Base-by-base conservation (phyloP, 441 rosid species). In the Pelargonium cotyledonis region DNA sequence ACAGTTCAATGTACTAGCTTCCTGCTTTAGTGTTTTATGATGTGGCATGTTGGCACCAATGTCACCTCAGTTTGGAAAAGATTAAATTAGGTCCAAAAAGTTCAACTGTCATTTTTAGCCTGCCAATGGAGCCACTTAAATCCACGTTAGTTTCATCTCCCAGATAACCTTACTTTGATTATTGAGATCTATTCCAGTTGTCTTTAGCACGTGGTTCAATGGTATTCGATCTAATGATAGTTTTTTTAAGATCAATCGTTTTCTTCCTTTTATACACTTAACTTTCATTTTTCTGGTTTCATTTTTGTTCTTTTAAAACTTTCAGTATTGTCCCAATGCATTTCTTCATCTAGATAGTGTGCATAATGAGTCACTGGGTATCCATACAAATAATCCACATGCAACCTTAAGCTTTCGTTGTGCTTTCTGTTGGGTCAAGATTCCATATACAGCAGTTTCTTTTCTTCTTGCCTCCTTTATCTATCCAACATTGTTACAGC, bases 401-500 rank as follows among this genome's bases (percentile, higher is more conserved):
- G 57, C 57, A 51, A 16, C 57, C 57, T 51, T 51, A 14, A 51
- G 14, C 57, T 51, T 51, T 12, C 4, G 31, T 2, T 26, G 31
- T 15, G 55, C 5, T 51, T 51, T 51, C 57, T 14, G 16, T 51
- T 51, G 57, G 57, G 14, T 18, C 57, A 51, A 51, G 57, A 51
- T n/a, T 51, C 57, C 57, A 12, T 14, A 51, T 51, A 51, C 23
- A 55, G 61, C 23, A n/a, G n/a, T 35, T 63, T 21, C 15, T 40
- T 3, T 15, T 35, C 55, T 58, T 51, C 38, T 60, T 65, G 29
- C 19, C 67, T 51, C 66, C 18, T 58, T 51, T 53, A 26, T 66
- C 9, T 66, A 72, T 44, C 26, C 31, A 40, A 53, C 31, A 29
- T 44, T 15, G 60, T 65, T 70, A 43, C 60, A 21, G 21, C 2